These are phyloP conservation scores for Pyrenophora tritici-repentis DNA, from an alignment of 2,329 filamentous ascomycete species.

Conservation along the genomic window DNA sequence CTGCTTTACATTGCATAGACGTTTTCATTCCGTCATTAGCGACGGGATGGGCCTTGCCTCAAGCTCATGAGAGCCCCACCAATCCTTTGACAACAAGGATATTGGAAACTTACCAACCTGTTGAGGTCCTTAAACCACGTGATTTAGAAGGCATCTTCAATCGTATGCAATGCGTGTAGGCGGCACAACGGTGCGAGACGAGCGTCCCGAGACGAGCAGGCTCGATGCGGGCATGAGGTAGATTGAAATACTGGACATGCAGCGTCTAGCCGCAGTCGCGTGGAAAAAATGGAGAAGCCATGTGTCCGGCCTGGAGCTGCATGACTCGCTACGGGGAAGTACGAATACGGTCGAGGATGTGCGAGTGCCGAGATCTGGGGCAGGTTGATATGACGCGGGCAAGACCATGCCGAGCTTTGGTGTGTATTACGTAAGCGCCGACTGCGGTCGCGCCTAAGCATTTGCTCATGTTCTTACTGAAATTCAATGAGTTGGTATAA, in stretches of 20 bases:
- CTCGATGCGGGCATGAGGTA: constrained; percentile 13
- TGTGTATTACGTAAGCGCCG: constrained; percentile 1
- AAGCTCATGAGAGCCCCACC: constrained; percentile 7
- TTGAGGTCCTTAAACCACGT: constrained; percentile 51
- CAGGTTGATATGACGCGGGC: not conserved
- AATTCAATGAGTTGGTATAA: too few species aligned
- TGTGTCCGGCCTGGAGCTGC: not conserved
- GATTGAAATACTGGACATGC: constrained; percentile 4
- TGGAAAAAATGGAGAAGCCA: constrained; percentile 4
- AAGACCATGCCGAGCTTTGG: not conserved
- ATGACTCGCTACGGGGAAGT: constrained; percentile 4
- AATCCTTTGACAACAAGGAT: not conserved
- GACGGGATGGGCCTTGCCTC: not conserved
- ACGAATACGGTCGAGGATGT: not conserved
- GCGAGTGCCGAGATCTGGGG: not conserved
- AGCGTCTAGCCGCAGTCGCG: constrained; percentile 12
- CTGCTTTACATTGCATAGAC: too few species aligned
- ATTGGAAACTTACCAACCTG: constrained; percentile 47
- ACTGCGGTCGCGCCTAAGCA: not conserved
- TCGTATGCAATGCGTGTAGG: constrained; percentile 7
- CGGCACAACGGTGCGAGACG: not conserved
- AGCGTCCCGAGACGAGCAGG: constrained; percentile 8
- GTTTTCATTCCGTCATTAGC: too few species aligned
- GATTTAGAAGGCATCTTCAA: constrained; percentile 48
- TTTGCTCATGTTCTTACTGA: too few species aligned